These are phyloP conservation scores for Eucalyptus lansdowneana DNA, from an alignment of 345 rosid species.

Conservation along the genomic window DNA sequence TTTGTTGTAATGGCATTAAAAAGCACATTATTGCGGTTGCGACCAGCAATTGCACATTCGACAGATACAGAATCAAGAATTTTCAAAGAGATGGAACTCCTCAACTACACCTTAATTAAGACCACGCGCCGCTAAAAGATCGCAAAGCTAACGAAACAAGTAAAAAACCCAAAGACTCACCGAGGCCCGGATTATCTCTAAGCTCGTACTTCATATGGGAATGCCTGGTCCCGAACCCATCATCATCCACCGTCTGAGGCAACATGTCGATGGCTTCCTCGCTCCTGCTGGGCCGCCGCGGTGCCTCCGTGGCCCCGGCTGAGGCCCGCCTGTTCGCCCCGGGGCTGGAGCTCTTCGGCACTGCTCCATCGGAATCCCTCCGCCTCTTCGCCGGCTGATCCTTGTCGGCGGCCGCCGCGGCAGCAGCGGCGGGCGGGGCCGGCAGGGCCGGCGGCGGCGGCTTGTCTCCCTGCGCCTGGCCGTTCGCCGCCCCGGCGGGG, in stretches of 20 bases:
- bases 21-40: not conserved
- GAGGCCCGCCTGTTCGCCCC: conserved; percentile 29
- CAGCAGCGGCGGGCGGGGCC: not conserved
- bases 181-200: conserved; percentile 90
- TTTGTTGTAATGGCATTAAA: not conserved
- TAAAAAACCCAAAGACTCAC: conserved; percentile 17
- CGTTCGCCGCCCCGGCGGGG: not conserved
- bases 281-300: conserved; percentile 47
- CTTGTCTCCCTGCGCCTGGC: conserved; percentile 13
- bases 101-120: not conserved
- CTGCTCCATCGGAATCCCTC: conserved; percentile 86
- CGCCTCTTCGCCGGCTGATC: conserved; percentile 66
- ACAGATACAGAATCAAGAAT: not conserved
- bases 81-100: not conserved
- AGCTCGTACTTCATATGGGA: conserved; percentile 85
- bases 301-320: conserved; percentile 14
- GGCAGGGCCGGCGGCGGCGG: conserved; percentile 1
- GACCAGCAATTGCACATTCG: not conserved
- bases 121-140: not conserved
- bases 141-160: not conserved
- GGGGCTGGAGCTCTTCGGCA: conserved; percentile 22
- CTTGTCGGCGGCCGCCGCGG: not conserved
- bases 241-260: conserved; percentile 55
- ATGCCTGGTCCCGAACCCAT: conserved; percentile 44
- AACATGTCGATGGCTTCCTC: conserved; percentile 49